A percentile compares a stretch with the other conserved stretches of the same genome.
Conservation (phyloP, 768 basidiomycete genomes). For the Russula sp. region DNA sequence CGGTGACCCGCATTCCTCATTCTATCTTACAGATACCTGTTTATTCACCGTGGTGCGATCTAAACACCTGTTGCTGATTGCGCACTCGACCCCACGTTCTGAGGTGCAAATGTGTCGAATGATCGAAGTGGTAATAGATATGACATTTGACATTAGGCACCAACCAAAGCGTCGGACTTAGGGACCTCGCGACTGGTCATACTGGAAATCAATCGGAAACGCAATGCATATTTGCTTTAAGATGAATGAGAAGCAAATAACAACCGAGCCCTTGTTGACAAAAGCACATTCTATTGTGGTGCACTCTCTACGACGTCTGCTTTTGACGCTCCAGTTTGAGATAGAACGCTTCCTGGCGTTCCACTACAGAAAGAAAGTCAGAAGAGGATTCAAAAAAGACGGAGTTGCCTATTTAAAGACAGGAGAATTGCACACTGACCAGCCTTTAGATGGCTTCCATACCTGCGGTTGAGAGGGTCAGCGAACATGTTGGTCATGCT, state of each 20-base stretch:
- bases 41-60: not conserved
- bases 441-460: constrained; percentile 68
- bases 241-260: not conserved
- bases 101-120: not conserved
- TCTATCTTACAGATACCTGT: constrained; percentile 4
- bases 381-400: not conserved
- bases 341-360: constrained; percentile 79
- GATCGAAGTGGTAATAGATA: not conserved
- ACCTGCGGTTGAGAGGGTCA: constrained; percentile 45
- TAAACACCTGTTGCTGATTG: not conserved
- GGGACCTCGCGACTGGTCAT: not conserved
- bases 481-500: constrained; percentile 15
- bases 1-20: not conserved
- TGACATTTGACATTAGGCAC: not conserved
- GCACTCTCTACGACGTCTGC: constrained; percentile 24
- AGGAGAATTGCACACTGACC: constrained; percentile 40
- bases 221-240: not conserved
- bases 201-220: not conserved
- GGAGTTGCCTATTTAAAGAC: not conserved
- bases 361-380: constrained; percentile 43
- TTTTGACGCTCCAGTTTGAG: constrained; percentile 68
- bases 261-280: not conserved
- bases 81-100: not conserved
- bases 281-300: constrained; percentile 12
- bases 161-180: not conserved